Evolutionary conservation across 1,284 basidiomycete genomes (phyloP).

Genomic region (Microbotryum violaceum): DNA sequence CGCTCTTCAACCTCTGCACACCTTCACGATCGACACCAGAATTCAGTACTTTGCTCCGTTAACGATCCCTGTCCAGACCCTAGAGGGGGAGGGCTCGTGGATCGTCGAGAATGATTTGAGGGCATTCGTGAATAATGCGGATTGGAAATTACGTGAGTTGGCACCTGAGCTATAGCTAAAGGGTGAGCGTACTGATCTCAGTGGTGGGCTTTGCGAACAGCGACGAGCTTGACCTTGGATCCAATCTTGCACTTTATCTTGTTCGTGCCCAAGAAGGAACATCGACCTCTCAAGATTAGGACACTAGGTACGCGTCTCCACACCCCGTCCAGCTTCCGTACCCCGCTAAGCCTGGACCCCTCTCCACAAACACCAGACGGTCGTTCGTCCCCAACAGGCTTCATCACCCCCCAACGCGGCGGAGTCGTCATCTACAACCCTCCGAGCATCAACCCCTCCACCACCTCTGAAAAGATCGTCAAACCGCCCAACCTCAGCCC

Average conservation of each 20-base stretch:
- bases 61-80: constrained; percentile 52
- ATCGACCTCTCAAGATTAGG: constrained; percentile 65
- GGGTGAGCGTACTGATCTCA: not conserved
- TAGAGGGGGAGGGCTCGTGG: constrained; percentile 46
- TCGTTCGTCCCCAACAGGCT: constrained; percentile 52
- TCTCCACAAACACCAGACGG: constrained; percentile 38
- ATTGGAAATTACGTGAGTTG: constrained; percentile 78
- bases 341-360: too few relatives aligned
- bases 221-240: constrained; percentile 74
- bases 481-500: constrained; percentile 45
- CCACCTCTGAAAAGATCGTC: constrained; percentile 24
- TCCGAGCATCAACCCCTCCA: constrained; percentile 42
- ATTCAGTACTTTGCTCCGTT: constrained; percentile 85
- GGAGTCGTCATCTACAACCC: constrained; percentile 76
- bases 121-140: constrained; percentile 88
- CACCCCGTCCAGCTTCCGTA: too few relatives aligned
- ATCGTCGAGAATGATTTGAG: constrained; percentile 72
- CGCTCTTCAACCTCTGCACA: constrained; percentile 62
- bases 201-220: constrained; percentile 42
- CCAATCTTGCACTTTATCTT: constrained; percentile 88
- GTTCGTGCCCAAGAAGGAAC: constrained; percentile 67
- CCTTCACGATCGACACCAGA: constrained; percentile 89
- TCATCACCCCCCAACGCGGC: constrained; percentile 93
- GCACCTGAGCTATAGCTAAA: not conserved
- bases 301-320: constrained; percentile 46